Base-by-base conservation (phyloP, 164 flowering plant species). In the Nymphaea colorata region DNA sequence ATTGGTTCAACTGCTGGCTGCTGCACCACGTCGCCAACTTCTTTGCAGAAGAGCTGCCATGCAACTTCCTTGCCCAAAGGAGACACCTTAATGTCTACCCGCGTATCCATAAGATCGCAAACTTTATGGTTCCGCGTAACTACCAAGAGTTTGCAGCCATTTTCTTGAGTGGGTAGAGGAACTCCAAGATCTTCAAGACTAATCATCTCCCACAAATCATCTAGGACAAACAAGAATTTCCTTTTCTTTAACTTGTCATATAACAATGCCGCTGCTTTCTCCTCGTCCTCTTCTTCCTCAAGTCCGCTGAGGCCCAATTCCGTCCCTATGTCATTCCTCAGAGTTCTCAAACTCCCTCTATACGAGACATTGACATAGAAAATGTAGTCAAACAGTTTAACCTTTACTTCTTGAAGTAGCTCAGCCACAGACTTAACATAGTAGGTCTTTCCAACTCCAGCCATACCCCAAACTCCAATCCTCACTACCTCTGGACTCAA, bases 381-480 rank as follows among this genome's bases (percentile, higher is more conserved):
- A 65, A 72, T 75, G 45, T 65, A 4, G 0, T 66, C 63, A 69
- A 76, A 76, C 66, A 69, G 62, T 60, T 69, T 64, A n/a, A 5
- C 18, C 16, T 69, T 62, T 12, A 62, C 63, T n/a, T 42, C 59
- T 44, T 12, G 12, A 42, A 45, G 53, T 10, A 45, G 5, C 5
- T 72, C 47, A 8, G 69, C 66, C 45, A 76, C 53, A 17, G 18
- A 43, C 44, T 72, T 61, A 65, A 72, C 44, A 1, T 69, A 4
- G 10, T 62, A 68, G 8, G 73, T 72, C 42, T 76, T 72, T 6
- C 67, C 73, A 6, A 57, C 16, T 16, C 70, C 75, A 4, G 17
- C 61, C 16, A n/a, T 65, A 17, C 78, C 70, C 45, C 64, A 66
- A 5, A 75, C 17, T 12, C 70, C 78, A 12, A 75, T 67, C 36